Percentiles rank a stretch among this genome's conserved stretches.
These are phyloP conservation scores for Serpula lacrymans DNA, from an alignment of 768 basidiomycete genomes.

Conservation along the genomic window DNA sequence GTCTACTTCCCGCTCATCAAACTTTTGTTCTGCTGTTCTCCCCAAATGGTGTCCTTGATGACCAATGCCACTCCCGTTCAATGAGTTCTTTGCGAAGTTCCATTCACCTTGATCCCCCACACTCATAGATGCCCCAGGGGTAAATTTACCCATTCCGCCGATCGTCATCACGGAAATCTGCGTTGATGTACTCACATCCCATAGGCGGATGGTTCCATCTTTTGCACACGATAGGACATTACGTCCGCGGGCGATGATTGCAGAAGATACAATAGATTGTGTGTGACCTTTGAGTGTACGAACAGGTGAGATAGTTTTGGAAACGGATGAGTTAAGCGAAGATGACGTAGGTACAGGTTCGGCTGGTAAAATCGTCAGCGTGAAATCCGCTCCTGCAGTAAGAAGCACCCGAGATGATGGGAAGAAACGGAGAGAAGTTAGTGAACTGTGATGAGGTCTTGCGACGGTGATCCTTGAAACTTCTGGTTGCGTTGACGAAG, in stretches of 20 bases:
- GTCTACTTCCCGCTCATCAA: constrained; percentile 41
- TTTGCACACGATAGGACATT: constrained; percentile 65
- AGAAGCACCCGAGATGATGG: constrained; percentile 72
- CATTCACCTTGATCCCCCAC: constrained; percentile 39
- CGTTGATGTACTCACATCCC: constrained; percentile 62
- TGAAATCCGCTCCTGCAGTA: constrained; percentile 65
- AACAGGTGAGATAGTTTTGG: constrained; percentile 40
- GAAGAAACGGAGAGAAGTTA: constrained; percentile 61
- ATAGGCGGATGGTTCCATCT: constrained; percentile 67
- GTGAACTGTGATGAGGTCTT: constrained; percentile 48
- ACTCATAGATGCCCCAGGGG: constrained; percentile 44
- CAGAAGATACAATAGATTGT: constrained; percentile 57
- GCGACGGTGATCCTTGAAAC: constrained; percentile 27
- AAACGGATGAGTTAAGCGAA: constrained; percentile 17
- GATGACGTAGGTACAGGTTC: no score
- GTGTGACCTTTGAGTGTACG: constrained; percentile 67
- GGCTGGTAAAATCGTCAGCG: constrained; percentile 62
- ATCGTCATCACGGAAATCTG: constrained; percentile 45
- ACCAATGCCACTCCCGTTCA: background rate
- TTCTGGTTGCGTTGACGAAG: constrained; percentile 11
- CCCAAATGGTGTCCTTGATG: no score
- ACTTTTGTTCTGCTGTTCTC: no score
- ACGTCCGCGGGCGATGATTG: constrained; percentile 63
- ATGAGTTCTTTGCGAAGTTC: no score
- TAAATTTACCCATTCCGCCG: constrained; percentile 25